Percentiles rank a stretch among this genome's conserved stretches.
Conservation (phyloP, 139 green algal species). For the Chlamydomonas eustigma region DNA sequence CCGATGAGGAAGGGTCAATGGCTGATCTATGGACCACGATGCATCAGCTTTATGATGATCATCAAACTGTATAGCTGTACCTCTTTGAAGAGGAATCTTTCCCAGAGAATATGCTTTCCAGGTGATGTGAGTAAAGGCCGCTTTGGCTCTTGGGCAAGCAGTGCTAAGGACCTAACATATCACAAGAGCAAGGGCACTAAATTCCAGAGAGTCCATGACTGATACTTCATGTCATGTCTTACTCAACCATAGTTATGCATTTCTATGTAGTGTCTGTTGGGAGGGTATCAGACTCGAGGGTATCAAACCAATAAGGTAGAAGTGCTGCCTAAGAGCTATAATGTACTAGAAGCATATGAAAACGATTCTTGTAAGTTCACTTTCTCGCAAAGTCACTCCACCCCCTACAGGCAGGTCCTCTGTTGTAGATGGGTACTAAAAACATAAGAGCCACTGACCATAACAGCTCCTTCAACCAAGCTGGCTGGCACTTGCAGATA, state of each 20-base stretch:
- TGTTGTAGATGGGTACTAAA: neutral
- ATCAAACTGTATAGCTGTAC: neutral
- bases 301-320: neutral
- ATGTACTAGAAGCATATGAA: no score
- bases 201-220: no score
- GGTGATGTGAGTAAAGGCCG: conserved; percentile 47
- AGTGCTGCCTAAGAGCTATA: neutral
- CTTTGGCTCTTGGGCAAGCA: conserved; percentile 52
- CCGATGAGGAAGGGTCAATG: conserved; percentile 16
- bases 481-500: conserved; percentile 3
- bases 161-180: conserved; percentile 57
- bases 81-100: conserved; percentile 29
- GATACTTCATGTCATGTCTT: no score
- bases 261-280: neutral
- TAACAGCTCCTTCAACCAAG: conserved; percentile 19
- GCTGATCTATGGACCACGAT: neutral
- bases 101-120: conserved; percentile 48
- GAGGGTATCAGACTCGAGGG: neutral
- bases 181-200: no score
- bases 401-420: neutral
- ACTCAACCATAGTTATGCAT: no score
- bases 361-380: no score
- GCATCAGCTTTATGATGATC: neutral
- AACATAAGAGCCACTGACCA: conserved; percentile 5
- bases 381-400: no score